Evolutionary conservation across 1,284 basidiomycete species (phyloP), one percentile per base, ranked within the genome.

Genomic region (Microbotryum saponariae): DNA sequence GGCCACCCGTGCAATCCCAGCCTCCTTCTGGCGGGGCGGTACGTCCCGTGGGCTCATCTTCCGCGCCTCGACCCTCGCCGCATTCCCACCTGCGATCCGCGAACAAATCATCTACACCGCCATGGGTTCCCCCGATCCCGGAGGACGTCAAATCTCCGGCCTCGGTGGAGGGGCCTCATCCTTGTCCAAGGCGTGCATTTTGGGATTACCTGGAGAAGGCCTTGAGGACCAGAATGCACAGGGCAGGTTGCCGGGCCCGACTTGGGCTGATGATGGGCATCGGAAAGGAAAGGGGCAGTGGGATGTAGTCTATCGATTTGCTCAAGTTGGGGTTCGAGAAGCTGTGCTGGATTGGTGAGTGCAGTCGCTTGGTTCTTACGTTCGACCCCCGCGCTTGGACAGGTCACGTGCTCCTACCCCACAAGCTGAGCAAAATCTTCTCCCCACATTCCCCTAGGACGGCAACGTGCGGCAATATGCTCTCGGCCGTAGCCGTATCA

Each of bases 271-370:
- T 44, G 60, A 61, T 20, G 68, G 64, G 1, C 10, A 27, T 9
- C 42, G 52, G 2, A 18, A 48, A 16, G 63, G 65, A 6, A 20
- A 54, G 6, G 56, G 58, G 7, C 16, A 31, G 14, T 69, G 57
- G 54, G 68, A 69, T n/a, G 8, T 69, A 8, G 62, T 68, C 12
- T 69, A 68, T 31, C 66, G 68, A 2, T 69, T 65, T 20, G 63
- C 61, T 3, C 68, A 69, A 47, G 63, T 68, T 12, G 62, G 66
- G 4, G 59, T 68, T 2, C 42, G 51, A 2, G 49, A 61, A 23
- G 21, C 45, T 0, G 50, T 23, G 23, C 49, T 66, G 2, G 65
- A 66, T 49, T 65, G 63, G 65, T 65, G 20, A n/a, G 62, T 29
- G n/a, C 10, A 12, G 12, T 6, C 25, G 16, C 46, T 18, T n/a